Base-by-base conservation (phyloP, 2,329 filamentous ascomycete genomes). In the Drechslerella dactyloides region DNA sequence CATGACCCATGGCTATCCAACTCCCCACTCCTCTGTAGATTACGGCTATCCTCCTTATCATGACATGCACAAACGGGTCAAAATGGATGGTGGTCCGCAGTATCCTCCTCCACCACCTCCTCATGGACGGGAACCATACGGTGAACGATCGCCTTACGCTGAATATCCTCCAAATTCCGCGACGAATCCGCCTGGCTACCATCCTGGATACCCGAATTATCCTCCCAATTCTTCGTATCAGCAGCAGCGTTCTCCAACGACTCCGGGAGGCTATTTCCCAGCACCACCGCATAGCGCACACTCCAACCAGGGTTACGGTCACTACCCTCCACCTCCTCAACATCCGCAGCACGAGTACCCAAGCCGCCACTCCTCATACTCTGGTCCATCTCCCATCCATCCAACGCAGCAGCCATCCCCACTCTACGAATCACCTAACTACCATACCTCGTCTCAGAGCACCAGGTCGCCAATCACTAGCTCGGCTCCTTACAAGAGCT, bases 121-220 rank as follows among this genome's bases (percentile, higher is more conserved):
- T 2, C 66, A 63, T 52, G 66, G 66, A 17, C 53, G 66, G 40
- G 66, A 70, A 15, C 66, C 59, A 7, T 70, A 70, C 15, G 54
- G 66, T 51, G 66, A 70, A 63, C 66, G 66, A n/a, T 70, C 66
- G 21, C 66, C 66, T 2, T 70, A 70, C 46, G 66, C 46, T 17
- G 66, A 70, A 70, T 70, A 70, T n/a, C 66, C 66, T 15, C 66
- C 66, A 48, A 70, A 70, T 21, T 51, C 66, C 2, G 58, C 23
- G 21, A 48, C 58, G 33, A 63, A 21, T 15, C 66, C 62, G 23
- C 57, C 66, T 21, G 63, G 59, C 10, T 70, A 70, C 23, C 66
- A 70, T 40, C 62, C 66, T 23, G 66, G 66, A 37, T 70, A 70
- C 55, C 66, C 66, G 50, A 70, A 70, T 21, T 70, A 70, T 21